phyloP scores from a whole-genome alignment of 2,329 filamentous ascomycete species.

The Aspergillus proliferans region DNA sequence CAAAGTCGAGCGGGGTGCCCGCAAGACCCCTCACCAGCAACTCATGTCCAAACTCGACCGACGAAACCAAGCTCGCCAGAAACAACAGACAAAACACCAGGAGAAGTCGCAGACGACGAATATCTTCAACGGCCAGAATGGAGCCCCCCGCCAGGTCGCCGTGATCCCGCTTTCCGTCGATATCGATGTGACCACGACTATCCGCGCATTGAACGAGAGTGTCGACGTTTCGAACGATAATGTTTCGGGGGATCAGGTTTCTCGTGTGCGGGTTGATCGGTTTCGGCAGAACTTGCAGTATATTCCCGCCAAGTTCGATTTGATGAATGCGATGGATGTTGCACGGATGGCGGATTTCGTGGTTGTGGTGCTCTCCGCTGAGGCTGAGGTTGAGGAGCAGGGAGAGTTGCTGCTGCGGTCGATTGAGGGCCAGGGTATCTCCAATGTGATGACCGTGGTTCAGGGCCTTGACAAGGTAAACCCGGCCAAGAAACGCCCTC shows the following conservation, averaged over 20 bases:
- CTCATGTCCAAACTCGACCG: constrained; percentile 96
- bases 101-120: constrained; percentile 73
- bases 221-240: constrained; percentile 66
- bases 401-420: constrained; percentile 80
- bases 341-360: constrained; percentile 88
- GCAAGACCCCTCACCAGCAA: constrained; percentile 90
- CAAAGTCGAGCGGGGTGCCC: constrained; percentile 68
- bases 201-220: constrained; percentile 67
- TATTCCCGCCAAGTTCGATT: constrained; percentile 64
- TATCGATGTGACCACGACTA: constrained; percentile 60
- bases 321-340: constrained; percentile 74
- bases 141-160: constrained; percentile 80
- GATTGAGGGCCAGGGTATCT: constrained; percentile 89
- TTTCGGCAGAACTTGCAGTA: constrained; percentile 96
- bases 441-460: constrained; percentile 80
- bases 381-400: constrained; percentile 67
- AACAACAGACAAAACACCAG: constrained; percentile 73
- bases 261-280: constrained; percentile 69
- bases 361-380: constrained; percentile 73
- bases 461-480: constrained; percentile 73
- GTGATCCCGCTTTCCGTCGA: constrained; percentile 77
- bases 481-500: constrained; percentile 68
- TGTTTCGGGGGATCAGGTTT: constrained; percentile 51
- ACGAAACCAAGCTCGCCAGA: constrained; percentile 89
- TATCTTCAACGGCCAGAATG: constrained; percentile 80